A percentile compares a stretch with the other conserved stretches of the same genome.
phyloP scores from a whole-genome alignment of 1,284 basidiomycete species.

The Flammula alnicola region DNA sequence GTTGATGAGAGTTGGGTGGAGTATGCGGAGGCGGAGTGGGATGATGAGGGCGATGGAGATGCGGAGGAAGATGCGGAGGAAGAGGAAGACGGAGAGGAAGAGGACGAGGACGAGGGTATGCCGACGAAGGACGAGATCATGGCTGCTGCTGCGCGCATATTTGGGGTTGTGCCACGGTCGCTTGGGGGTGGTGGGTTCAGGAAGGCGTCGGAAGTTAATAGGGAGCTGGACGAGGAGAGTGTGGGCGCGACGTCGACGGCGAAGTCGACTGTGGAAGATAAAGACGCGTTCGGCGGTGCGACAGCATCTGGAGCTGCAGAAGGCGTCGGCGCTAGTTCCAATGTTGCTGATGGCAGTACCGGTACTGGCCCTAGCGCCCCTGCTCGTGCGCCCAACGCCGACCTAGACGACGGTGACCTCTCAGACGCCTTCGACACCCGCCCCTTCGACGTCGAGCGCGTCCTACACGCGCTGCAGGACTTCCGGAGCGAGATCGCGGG shows the following conservation, averaged over 20 bases:
- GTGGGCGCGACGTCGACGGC: background rate
- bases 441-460: constrained; percentile 65
- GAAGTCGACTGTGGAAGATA: background rate
- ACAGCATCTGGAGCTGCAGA: too few species aligned
- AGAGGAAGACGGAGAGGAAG: constrained; percentile 28
- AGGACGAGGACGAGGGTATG: constrained; percentile 47
- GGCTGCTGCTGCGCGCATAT: constrained; percentile 58
- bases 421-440: background rate
- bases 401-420: background rate
- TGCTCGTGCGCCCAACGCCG: background rate
- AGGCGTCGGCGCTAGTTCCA: background rate
- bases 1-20: constrained; percentile 9
- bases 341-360: too few species aligned
- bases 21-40: constrained; percentile 5
- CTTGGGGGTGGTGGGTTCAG: background rate
- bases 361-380: background rate
- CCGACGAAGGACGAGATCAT: constrained; percentile 57
- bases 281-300: background rate
- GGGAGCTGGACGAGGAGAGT: background rate
- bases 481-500: constrained; percentile 76
- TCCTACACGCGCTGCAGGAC: constrained; percentile 63
- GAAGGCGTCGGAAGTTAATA: constrained; percentile 4
- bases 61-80: constrained; percentile 12
- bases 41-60: background rate
- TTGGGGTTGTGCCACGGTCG: constrained; percentile 39